phyloP scores from a whole-genome alignment of 306 rosid genomes.

The Quercus robur region DNA sequence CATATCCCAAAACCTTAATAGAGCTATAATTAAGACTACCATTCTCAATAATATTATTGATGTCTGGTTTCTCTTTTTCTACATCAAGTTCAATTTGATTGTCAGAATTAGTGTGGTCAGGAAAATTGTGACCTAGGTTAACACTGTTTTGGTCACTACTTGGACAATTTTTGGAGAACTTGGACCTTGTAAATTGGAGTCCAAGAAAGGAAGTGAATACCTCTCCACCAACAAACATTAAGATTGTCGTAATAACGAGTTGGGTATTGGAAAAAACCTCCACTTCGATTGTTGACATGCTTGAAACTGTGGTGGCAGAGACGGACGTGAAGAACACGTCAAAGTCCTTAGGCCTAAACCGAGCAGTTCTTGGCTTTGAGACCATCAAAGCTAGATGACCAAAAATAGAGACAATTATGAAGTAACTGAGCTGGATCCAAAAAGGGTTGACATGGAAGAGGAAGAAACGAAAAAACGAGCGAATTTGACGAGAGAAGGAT shows the following conservation, averaged over 20 bases:
- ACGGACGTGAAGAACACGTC: slow-evolving; percentile 72
- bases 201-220: slow-evolving; percentile 54
- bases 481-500: neutral
- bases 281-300: slow-evolving; percentile 71
- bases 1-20: slow-evolving; percentile 13
- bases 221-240: slow-evolving; percentile 72
- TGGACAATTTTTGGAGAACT: neutral
- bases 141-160: neutral
- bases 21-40: slow-evolving; percentile 9
- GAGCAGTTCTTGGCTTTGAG: slow-evolving; percentile 31
- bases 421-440: slow-evolving; percentile 34
- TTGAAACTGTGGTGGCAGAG: slow-evolving; percentile 68
- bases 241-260: slow-evolving; percentile 39
- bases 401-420: slow-evolving; percentile 32
- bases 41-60: neutral
- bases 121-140: neutral
- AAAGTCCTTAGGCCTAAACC: slow-evolving; percentile 11
- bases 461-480: neutral
- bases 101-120: neutral
- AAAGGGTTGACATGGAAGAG: slow-evolving; percentile 12
- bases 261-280: slow-evolving; percentile 52
- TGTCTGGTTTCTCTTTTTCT: neutral
- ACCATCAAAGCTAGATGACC: slow-evolving; percentile 52
- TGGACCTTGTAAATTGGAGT: slow-evolving; percentile 21
- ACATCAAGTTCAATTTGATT: slow-evolving; percentile 29